Evolutionary conservation across 176 grass and related monocot species (phyloP), one percentile per base, ranked within the genome.

Genomic region (Juncus inflexus): DNA sequence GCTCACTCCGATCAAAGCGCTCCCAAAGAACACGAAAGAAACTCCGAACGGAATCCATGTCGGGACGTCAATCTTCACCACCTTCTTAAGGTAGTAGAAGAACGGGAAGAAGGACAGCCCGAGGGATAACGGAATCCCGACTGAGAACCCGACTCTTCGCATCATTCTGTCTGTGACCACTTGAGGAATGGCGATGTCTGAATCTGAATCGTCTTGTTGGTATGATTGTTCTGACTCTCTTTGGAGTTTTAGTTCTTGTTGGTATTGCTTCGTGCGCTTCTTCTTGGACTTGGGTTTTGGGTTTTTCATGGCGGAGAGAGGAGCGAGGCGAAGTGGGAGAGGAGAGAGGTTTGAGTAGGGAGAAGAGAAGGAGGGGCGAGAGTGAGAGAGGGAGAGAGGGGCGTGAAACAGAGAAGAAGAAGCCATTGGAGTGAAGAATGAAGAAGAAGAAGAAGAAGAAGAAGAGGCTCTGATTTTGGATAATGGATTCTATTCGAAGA

Each of bases 1-100:
- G 77, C 79, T 81, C 36, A 97, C 76, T 7, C 87, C 75, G 6
- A 83, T 68, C 42, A 83, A 54, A 28, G 80, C 75, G 56, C 55
- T 61, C 8, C 80, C 80, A 42, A 83, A 83, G 56, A 83, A 83
- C 74, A 83, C 7, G 67, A 83, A 83, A 9, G 80, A 83, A 42
- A 83, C 80, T n/a, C 76, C 54, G 5, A 83, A 55, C 0, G 80
- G 80, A 11, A 83, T 66, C 80, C 80, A 83, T 35, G 55, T 74
- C 40, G 80, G 80, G 53, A 83, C 80, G 55, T 83, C 80, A 37
- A 83, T 52, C 75, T 91, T 91, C 47, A 65, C 76, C 72, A 76
- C 91, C 77, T 67, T 60, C 74, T 96, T 96, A 8, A 96, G 87
- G 82, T 88, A 96, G 76, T 90, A 96, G 82, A 96, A 96, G 12